Evolutionary conservation across 352 stramenopile species (phyloP), one percentile per base, ranked within the genome.

Genomic region (Thalassiosira exigua): DNA sequence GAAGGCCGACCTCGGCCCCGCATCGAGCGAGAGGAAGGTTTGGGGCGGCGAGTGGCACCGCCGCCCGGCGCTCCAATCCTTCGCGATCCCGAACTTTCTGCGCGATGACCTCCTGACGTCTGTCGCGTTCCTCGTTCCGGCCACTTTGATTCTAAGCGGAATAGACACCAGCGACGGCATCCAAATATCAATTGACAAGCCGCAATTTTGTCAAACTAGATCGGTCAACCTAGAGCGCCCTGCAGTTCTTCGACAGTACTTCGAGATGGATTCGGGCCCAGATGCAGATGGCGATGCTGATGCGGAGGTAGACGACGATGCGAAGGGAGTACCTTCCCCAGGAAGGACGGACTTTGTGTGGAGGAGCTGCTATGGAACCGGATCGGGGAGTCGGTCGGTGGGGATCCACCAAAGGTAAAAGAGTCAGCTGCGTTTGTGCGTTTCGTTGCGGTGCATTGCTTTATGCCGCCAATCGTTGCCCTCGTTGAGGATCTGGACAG

Each of bases 101-200:
- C 33, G 58, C 7, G 53, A 52, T 24, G 53, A 52, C 52, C n/a
- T 68, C 21, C 44, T 68, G 58, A 56, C 52, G 24, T 32, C 58
- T 9, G 33, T 68, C 33, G 29, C 58, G 19, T 68, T 68, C 32
- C 58, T 68, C 36, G 22, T 50, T n/a, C 58, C 58, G 17, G 53
- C 58, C 9, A 19, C 29, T 21, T 39, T 68, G 17, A 52, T 56
- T 19, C 22, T 68, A n/a, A 52, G 36, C 21, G 58, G 58, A 7
- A n/a, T 68, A 39, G 58, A 36, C 52, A 68, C 58, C 33, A 36
- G 51, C 52, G 58, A 68, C 33, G 58, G 58, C 19, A 36, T 68
- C 24, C 58, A 52, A 29, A 21, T 52, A 29, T 68, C 58, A 9
- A 39, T 68, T 5, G 58, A 68, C 33, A 68, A 56, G 33, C 58